These are phyloP conservation scores for Fragaria vesca DNA, from an alignment of 306 rosid genomes.

Conservation along the genomic window DNA sequence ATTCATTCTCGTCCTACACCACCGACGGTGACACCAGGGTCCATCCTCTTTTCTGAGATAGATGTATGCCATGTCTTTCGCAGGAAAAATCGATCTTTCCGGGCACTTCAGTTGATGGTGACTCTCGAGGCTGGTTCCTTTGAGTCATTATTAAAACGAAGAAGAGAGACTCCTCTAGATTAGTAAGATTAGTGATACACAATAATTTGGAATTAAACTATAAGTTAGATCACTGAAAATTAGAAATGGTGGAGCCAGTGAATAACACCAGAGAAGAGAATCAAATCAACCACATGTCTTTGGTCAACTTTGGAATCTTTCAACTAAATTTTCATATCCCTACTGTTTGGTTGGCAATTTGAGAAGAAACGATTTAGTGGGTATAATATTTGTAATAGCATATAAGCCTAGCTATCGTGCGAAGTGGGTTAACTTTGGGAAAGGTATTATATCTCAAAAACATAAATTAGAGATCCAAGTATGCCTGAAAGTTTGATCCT, in stretches of 20 bases:
- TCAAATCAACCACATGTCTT: background rate
- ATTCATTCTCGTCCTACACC: too few relatives aligned
- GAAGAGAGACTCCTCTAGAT: background rate
- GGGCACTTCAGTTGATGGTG: background rate
- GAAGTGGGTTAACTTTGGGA: conserved; percentile 1
- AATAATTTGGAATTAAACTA: background rate
- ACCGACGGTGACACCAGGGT: background rate
- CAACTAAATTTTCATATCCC: background rate
- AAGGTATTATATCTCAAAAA: too few relatives aligned
- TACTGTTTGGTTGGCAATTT: conserved; percentile 5
- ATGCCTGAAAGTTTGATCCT: too few relatives aligned
- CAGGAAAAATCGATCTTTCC: background rate
- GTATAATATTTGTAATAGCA: background rate
- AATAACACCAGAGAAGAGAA: background rate
- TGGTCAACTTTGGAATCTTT: conserved; percentile 9
- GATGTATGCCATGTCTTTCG: background rate
- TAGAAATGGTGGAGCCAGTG: background rate
- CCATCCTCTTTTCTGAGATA: background rate
- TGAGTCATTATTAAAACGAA: background rate
- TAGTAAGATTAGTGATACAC: background rate
- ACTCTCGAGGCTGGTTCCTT: background rate
- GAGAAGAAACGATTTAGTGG: background rate
- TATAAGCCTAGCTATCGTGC: background rate
- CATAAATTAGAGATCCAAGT: too few relatives aligned
- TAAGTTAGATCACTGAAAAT: background rate